Conservation (phyloP, 2,329 filamentous ascomycete species). For the Paraphoma chrysanthemicola region DNA sequence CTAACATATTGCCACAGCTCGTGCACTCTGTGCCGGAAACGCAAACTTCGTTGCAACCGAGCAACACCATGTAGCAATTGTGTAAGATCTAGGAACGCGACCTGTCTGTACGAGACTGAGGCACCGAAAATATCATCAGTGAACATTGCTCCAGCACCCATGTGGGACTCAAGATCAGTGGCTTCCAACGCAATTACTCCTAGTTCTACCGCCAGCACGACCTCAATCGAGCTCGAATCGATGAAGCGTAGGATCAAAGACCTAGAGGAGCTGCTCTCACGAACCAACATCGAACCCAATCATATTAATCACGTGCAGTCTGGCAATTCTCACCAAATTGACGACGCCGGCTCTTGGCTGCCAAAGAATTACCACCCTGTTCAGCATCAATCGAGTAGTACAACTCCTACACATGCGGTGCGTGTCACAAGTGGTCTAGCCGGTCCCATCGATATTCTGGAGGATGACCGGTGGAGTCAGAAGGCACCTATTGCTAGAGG, state of each 20-base stretch:
- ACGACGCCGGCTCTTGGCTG: neutral
- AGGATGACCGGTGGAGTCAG: slow-evolving; percentile 14
- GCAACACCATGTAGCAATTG: slow-evolving; percentile 67
- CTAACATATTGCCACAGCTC: slow-evolving; percentile 47
- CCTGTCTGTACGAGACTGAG: slow-evolving; percentile 59
- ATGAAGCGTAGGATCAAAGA: slow-evolving; percentile 51
- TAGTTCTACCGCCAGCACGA: slow-evolving; percentile 20
- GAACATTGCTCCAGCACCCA: slow-evolving; percentile 1
- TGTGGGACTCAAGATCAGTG: slow-evolving; percentile 6
- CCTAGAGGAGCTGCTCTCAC: slow-evolving; percentile 52
- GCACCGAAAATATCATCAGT: neutral
- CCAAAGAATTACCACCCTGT: neutral
- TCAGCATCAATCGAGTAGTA: slow-evolving; percentile 8
- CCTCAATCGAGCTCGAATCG: slow-evolving; percentile 44
- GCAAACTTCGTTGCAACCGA: slow-evolving; percentile 69
- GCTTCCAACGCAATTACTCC: neutral
- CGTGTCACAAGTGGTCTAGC: slow-evolving; percentile 50
- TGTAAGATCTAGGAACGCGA: slow-evolving; percentile 60
- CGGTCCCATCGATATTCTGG: slow-evolving; percentile 55
- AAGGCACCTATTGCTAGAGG: slow-evolving; percentile 45
- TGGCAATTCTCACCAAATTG: neutral
- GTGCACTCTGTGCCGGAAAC: slow-evolving; percentile 64
- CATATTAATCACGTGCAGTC: neutral
- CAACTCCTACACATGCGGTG: slow-evolving; percentile 34
- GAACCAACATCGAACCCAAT: neutral